Conservation (phyloP, 2,329 filamentous ascomycete genomes). For the Pseudopithomyces maydicus region DNA sequence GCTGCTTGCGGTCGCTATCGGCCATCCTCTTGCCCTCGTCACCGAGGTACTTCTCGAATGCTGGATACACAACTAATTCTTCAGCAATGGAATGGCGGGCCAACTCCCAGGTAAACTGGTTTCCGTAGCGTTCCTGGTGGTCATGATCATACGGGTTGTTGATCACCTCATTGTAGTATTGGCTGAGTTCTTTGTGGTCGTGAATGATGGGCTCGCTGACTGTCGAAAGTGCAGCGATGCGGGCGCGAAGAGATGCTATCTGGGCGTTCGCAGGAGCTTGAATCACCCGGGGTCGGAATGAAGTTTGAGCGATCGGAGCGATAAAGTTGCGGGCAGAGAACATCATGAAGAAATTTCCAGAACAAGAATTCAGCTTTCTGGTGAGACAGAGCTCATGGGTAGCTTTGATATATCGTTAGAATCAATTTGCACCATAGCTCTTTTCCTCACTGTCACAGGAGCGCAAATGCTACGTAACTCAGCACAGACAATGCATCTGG, state of each 20-base stretch:
- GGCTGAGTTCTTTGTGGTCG: conserved; percentile 50
- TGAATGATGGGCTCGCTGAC: conserved; percentile 46
- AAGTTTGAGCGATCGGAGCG: conserved; percentile 10
- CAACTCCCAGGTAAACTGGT: conserved; percentile 60
- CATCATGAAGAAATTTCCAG: not conserved
- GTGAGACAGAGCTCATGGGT: too few relatives aligned
- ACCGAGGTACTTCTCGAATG: conserved; percentile 42
- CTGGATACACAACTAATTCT: conserved; percentile 51
- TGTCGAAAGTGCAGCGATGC: conserved; percentile 11
- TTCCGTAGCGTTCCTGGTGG: conserved; percentile 52
- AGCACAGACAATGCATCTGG: not conserved
- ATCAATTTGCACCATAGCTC: too few relatives aligned
- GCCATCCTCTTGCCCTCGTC: conserved; percentile 35
- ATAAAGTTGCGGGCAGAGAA: not conserved
- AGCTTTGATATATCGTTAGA: too few relatives aligned
- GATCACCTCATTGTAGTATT: conserved; percentile 52
- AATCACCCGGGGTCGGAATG: not conserved
- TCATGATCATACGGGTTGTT: conserved; percentile 47
- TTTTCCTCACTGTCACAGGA: not conserved
- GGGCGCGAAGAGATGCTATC: conserved; percentile 1
- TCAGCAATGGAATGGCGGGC: conserved; percentile 58
- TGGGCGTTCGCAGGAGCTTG: not conserved
- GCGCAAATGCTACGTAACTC: conserved; percentile 1
- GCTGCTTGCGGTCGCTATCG: conserved; percentile 40
- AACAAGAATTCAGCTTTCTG: too few relatives aligned